These are phyloP conservation scores for Melocanna baccifera DNA, from an alignment of 176 grass and related monocot genomes.

Conservation along the genomic window DNA sequence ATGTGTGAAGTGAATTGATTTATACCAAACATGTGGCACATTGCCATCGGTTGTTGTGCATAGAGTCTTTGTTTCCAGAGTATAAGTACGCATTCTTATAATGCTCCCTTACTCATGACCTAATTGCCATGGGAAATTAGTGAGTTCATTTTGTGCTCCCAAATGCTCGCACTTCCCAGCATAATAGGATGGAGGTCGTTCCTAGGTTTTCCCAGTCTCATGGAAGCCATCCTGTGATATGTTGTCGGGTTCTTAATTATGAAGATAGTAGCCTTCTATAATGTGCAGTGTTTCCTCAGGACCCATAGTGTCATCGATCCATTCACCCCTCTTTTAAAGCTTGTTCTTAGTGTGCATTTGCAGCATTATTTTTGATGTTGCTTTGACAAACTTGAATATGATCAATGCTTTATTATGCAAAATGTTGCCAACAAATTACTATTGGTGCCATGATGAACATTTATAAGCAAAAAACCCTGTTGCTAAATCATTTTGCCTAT, in stretches of 20 bases:
- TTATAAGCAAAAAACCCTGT: neutral
- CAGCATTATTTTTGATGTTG: neutral
- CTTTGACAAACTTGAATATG: neutral
- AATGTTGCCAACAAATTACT: neutral
- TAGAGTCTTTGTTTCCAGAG: neutral
- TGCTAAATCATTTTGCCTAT: neutral
- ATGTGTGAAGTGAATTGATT: neutral
- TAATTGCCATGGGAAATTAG: neutral
- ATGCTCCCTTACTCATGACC: neutral
- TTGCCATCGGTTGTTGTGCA: neutral
- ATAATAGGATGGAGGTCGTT: neutral
- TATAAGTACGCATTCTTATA: neutral
- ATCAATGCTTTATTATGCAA: neutral
- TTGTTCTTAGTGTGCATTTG: neutral
- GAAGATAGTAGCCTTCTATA: neutral
- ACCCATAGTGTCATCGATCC: neutral
- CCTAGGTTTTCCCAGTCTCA: neutral
- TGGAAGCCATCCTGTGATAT: neutral
- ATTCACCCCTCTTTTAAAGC: neutral
- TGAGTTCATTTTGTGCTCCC: neutral
- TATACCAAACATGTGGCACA: neutral
- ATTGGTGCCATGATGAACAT: neutral
- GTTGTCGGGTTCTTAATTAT: neutral
- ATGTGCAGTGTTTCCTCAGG: neutral
- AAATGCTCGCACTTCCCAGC: neutral